Base-by-base conservation (phyloP, 1,284 basidiomycete species). In the Volvariella surrecta region DNA sequence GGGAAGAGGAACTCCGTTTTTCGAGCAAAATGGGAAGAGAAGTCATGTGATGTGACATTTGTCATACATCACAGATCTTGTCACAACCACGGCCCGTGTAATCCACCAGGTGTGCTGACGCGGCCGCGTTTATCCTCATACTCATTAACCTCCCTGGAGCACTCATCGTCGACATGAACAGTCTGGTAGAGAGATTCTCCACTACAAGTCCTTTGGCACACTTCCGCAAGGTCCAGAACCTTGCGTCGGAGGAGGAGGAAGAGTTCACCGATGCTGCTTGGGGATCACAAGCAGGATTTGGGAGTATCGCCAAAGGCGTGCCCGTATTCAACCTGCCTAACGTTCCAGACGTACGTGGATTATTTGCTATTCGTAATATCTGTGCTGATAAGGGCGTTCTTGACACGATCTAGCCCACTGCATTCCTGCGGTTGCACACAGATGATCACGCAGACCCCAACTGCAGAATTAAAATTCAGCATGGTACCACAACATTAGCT, bases 401-500 rank as follows among this genome's bases (percentile, higher is more conserved):
- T 2, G 41, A 31, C 19, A 32, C 52, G 9, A 47, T 37, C 31
- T 57, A 96, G 93, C 92, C 93, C n/a, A 74, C 86, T 43, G 71
- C 83, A 3, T 97, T 97, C 68, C 71, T 97, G 55, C 76, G 84
- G 54, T 65, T 89, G 46, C 90, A 96, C 67, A 95, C 93, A 44
- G 92, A 96, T 61, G 91, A 95, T 65, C 86, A 83, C 53, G 88
- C 89, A 45, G 90, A 95, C 69, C 90, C 93, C 31, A 80, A 77
- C 49, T 95, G 92, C 70, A 82, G 78, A 63, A 99, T 99, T 71
- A 99, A 99, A 74, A 93, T 99, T 52, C 86, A 93, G 57, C 96
- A 99, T 66, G 96, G 96, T 57, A 99, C 96, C 13, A 99, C 96
- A 3, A 99, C 96, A 3, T 76, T 99, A 38, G 96, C 96, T 7